Evolutionary conservation across 225 moss, liverwort and hornwort species (phyloP).

Genomic region (Pseudoscleropodium purum): DNA sequence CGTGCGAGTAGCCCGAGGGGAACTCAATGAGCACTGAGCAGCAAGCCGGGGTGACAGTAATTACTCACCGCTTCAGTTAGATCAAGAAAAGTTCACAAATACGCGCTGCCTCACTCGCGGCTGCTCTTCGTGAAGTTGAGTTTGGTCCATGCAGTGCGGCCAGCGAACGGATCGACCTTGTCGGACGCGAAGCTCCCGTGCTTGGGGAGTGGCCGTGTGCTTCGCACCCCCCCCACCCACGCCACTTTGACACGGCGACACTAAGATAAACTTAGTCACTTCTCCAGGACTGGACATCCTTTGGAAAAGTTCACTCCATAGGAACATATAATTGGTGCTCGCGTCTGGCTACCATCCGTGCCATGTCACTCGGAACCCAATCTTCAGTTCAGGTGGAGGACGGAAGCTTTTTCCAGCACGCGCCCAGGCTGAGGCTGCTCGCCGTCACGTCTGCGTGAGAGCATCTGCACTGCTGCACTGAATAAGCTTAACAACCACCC

Average conservation of each 20-base stretch:
- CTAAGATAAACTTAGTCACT: not conserved
- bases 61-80: no score
- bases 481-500: no score
- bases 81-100: not conserved
- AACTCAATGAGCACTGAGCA: no score
- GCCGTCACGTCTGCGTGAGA: not conserved
- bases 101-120: not conserved
- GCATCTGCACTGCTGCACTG: not conserved
- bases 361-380: not conserved
- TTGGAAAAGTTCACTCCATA: not conserved
- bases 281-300: not conserved
- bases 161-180: not conserved
- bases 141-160: not conserved
- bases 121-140: no score
- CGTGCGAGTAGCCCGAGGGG: not conserved
- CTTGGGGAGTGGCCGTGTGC: not conserved
- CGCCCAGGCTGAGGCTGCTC: no score
- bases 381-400: not conserved
- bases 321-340: not conserved
- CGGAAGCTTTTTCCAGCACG: not conserved
- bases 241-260: not conserved
- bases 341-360: not conserved
- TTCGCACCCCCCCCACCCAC: not conserved
- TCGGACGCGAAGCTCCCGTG: not conserved
- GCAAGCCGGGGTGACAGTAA: not conserved